Evolutionary conservation across 192 early-diverging fungal species (phyloP), one percentile per base, ranked within the genome.

Genomic region (Gigaspora rosea): DNA sequence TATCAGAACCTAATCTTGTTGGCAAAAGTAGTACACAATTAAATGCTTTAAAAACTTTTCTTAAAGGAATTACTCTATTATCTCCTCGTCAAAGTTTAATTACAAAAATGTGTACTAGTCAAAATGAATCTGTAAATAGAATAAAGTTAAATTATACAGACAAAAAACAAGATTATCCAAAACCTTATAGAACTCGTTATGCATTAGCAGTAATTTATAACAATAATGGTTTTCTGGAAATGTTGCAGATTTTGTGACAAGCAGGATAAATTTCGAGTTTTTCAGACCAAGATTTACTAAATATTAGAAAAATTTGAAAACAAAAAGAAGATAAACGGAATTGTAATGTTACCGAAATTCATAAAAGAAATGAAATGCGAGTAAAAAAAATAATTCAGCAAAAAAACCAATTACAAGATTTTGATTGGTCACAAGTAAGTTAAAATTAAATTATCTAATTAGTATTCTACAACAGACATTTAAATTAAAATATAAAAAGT

Each of bases 191-290:
- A 22, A 18, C 48, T 11, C 46, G 47, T 27, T 20, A 69, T 69
- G 41, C 49, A 11, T 22, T 69, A 22, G 67, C 67, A 57, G 16
- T 71, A 8, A 11, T 71, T 16, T 27, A 71, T 11, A 71, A 51
- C 54, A 71, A 71, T 71, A 33, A 66, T 36, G 35, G 64, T 10
- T 16, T 66, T 4, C 8, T 36, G 10, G 66, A 68, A 27, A 49
- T 68, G 46, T 18, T 68, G 48, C 46, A 49, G 22, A 68, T 68
- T 36, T 41, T 11, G 3, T n/a, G 47, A 41, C 36, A 41, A 20
- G 2, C 27, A 12, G n/a, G 46, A 49, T 10, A 33, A 22, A 68
- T 22, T 47, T 7, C n/a, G 3, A 3, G 8, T 22, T 68, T 68
- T 10, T 68, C 46, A 22, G 1, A 20, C 0, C 66, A 68, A 22